Conservation (phyloP, 1,284 basidiomycete genomes). For the Ustilago esculenta region DNA sequence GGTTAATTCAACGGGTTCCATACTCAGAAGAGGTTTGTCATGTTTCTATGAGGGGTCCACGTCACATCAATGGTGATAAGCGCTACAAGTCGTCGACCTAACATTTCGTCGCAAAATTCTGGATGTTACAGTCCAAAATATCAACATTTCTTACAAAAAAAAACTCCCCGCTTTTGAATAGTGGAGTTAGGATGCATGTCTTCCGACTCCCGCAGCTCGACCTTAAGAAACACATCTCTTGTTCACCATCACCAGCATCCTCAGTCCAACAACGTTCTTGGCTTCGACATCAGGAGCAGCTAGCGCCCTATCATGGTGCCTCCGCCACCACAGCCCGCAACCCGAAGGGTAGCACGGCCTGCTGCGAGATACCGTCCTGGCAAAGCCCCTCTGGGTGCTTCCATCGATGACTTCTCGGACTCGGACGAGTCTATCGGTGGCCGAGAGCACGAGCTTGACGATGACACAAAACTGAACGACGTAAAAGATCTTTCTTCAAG, state of each 20-base stretch:
- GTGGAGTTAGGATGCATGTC: not conserved
- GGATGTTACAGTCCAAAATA: too few relatives aligned
- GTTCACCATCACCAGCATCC: not conserved
- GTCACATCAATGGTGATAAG: too few relatives aligned
- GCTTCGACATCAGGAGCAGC: too few relatives aligned
- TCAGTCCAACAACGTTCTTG: too few relatives aligned
- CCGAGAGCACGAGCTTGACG: not conserved
- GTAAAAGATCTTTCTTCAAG: constrained; percentile 11
- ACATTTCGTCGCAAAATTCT: too few relatives aligned
- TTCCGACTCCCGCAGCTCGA: not conserved
- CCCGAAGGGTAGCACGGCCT: constrained; percentile 43
- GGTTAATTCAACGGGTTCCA: too few relatives aligned
- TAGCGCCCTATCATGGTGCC: constrained; percentile 15
- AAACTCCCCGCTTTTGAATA: too few relatives aligned
- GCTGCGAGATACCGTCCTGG: constrained; percentile 64
- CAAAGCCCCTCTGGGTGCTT: constrained; percentile 53
- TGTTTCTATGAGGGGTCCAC: too few relatives aligned
- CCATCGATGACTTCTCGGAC: constrained; percentile 29
- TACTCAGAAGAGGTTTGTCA: too few relatives aligned
- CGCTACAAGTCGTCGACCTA: too few relatives aligned
- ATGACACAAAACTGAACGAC: not conserved
- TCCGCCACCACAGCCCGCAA: constrained; percentile 4
- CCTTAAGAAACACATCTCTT: not conserved
- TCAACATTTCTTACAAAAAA: too few relatives aligned
- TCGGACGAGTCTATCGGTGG: constrained; percentile 32